phyloP scores from a whole-genome alignment of 2,329 filamentous ascomycete genomes.

The Claviceps maximensis region DNA sequence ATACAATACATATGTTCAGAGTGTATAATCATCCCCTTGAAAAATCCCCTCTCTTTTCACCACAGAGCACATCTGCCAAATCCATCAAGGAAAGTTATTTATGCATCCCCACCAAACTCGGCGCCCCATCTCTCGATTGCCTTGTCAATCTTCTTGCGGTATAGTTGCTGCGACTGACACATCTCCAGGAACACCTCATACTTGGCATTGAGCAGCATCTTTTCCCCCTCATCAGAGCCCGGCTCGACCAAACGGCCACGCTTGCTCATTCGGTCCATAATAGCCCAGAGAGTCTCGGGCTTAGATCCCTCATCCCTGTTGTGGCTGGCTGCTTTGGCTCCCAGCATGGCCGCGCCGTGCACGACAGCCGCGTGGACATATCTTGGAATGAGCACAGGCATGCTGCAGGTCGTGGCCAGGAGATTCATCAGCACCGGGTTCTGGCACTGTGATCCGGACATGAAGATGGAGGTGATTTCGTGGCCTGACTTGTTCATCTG shows the following conservation, averaged over 20 bases:
- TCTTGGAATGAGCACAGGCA: slow-evolving; percentile 85
- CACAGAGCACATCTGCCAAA: too few relatives aligned
- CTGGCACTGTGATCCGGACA: slow-evolving; percentile 96
- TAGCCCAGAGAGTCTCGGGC: slow-evolving; percentile 82
- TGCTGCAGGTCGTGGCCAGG: slow-evolving; percentile 77
- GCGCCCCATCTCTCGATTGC: slow-evolving; percentile 27
- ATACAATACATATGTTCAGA: too few relatives aligned
- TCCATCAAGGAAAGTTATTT: too few relatives aligned
- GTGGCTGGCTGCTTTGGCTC: slow-evolving; percentile 87
- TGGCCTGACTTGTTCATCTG: slow-evolving; percentile 88
- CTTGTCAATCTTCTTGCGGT: slow-evolving; percentile 65
- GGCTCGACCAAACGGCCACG: slow-evolving; percentile 74
- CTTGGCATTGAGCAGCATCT: slow-evolving; percentile 71
- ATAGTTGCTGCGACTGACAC: slow-evolving; percentile 72
- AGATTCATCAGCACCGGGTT: slow-evolving; percentile 86
- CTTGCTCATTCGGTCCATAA: slow-evolving; percentile 98
- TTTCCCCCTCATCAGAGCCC: slow-evolving; percentile 57
- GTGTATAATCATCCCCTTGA: background rate
- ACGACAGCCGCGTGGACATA: slow-evolving; percentile 95
- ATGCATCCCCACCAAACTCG: slow-evolving; percentile 13
- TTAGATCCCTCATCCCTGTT: slow-evolving; percentile 51
- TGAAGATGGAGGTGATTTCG: slow-evolving; percentile 84
- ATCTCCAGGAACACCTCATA: slow-evolving; percentile 94
- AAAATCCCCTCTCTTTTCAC: background rate
- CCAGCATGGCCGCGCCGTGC: slow-evolving; percentile 96